Base-by-base conservation (phyloP, 2,329 filamentous ascomycete species). In the Neoarthrinium moseri region DNA sequence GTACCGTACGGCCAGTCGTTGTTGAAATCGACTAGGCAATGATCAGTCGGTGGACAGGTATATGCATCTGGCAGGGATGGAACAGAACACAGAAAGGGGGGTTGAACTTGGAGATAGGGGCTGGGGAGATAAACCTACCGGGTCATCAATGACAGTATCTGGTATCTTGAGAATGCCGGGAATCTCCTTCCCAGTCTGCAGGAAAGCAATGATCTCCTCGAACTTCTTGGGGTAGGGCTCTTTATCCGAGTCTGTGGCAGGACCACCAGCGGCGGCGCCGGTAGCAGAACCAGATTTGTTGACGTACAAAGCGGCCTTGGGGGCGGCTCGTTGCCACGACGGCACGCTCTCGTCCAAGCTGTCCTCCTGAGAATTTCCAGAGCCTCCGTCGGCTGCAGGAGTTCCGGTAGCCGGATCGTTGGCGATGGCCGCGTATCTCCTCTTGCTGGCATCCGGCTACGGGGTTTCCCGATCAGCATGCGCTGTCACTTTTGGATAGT, bases 121-220 rank as follows among this genome's bases (percentile, higher is more conserved):
- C 26, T 26, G 10, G 29, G 26, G 6, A 18, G 38, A 17, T 18
- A 4, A 17, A 45, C 45, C 45, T 46, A 50, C 48, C 20, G 86
- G 80, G 0, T 83, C 83, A 21, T 77, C 74, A 22, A 89, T 71
- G 10, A 91, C 73, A 0, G 83, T 89, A 49, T 84, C 76, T 4
- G 87, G 86, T 37, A 91, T 88, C 46, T 90, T 77, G 56, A 83
- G 83, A 61, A 91, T 89, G 1, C 87, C 87, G 2, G 87, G 86
- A 43, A 91, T 84, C 2, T 83, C 80, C 56, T 86, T 78, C 32
- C 86, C 86, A 8, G 77, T 81, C 11, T 83, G 83, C 47, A 91
- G 86, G 43, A 91, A 75, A 46, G 86, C 84, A 42, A 90, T 81
- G 29, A 91, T 89, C 50, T 89, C 80, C 5, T 84, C 81, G 59